Conservation (phyloP, 768 basidiomycete species). For the Pleurotus citrinopileatus region DNA sequence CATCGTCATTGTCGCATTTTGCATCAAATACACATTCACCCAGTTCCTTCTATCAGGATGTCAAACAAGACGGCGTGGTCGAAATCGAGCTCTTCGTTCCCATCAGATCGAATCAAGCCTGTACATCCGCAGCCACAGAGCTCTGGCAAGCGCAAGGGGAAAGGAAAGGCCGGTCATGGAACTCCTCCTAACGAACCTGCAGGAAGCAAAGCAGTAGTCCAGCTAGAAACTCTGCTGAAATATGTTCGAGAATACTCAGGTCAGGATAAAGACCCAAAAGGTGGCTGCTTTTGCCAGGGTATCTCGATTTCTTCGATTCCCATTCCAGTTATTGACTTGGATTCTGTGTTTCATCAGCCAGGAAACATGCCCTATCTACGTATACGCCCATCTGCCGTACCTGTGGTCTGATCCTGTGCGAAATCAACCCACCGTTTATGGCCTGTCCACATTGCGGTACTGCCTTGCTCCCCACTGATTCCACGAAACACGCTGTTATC, state of each 20-base stretch:
- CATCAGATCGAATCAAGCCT: conserved; percentile 53
- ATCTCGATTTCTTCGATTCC: conserved; percentile 3
- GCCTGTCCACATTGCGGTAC: conserved; percentile 53
- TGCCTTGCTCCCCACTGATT: conserved; percentile 29
- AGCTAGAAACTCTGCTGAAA: conserved; percentile 45
- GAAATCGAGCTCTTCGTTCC: conserved; percentile 40
- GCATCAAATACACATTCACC: not conserved
- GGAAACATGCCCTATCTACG: conserved; percentile 53
- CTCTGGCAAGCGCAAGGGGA: conserved; percentile 30
- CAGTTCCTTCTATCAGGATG: not conserved
- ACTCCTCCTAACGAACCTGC: conserved; percentile 26
- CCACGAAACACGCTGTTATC: conserved; percentile 34
- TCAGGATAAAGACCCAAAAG: conserved; percentile 48
- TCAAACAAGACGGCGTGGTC: conserved; percentile 41
- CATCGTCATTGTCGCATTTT: no score
- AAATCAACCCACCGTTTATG: conserved; percentile 49
- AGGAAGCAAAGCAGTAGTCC: conserved; percentile 48
- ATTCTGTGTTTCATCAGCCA: conserved; percentile 34
- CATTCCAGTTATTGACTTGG: not conserved
- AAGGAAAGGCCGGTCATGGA: conserved; percentile 31
- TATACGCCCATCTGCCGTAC: conserved; percentile 51
- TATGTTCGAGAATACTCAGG: conserved; percentile 33
- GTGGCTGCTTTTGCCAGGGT: conserved; percentile 75
- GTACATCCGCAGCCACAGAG: conserved; percentile 19
- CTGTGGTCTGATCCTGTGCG: conserved; percentile 66